These are phyloP conservation scores for Phytophthora syringae DNA, from an alignment of 352 stramenopile species.

Conservation along the genomic window DNA sequence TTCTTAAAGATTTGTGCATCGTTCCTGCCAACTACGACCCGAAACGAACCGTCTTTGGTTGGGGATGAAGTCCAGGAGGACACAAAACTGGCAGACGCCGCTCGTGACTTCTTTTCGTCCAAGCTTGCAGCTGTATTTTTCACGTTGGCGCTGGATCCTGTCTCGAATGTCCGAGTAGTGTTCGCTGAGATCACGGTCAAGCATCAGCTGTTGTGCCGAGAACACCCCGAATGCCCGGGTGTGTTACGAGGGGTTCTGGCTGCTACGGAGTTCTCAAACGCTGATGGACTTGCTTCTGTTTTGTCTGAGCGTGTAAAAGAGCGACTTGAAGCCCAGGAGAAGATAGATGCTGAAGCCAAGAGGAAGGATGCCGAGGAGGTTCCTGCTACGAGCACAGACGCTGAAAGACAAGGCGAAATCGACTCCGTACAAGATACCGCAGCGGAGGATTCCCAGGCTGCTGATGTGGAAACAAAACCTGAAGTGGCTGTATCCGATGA, in stretches of 20 bases:
- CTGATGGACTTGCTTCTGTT: conserved; percentile 40
- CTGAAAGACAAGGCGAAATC: conserved; percentile 7
- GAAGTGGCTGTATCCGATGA: conserved; percentile 3
- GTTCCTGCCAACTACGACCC: conserved; percentile 43
- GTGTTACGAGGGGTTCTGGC: conserved; percentile 31
- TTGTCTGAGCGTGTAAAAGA: conserved; percentile 30
- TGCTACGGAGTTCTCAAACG: conserved; percentile 24
- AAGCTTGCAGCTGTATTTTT: conserved; percentile 64
- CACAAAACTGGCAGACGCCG: conserved; percentile 8
- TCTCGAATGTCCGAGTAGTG: conserved; percentile 79
- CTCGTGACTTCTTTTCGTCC: conserved; percentile 53
- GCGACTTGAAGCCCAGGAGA: conserved; percentile 13
- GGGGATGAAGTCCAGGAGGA: conserved; percentile 8
- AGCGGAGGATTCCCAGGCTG: neutral
- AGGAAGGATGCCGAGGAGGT: conserved; percentile 5
- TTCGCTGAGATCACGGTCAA: conserved; percentile 56
- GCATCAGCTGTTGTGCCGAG: conserved; percentile 50
- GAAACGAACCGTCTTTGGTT: conserved; percentile 5
- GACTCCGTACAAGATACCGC: neutral
- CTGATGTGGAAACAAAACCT: conserved; percentile 13
- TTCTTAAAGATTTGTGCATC: conserved; percentile 70
- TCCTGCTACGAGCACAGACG: conserved; percentile 3
- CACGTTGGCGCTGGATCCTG: conserved; percentile 56
- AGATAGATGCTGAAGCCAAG: conserved; percentile 13
- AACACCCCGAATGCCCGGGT: conserved; percentile 36